Evolutionary conservation across 768 basidiomycete genomes (phyloP), one percentile per base, ranked within the genome.

Genomic region (Tulasnella sp.): DNA sequence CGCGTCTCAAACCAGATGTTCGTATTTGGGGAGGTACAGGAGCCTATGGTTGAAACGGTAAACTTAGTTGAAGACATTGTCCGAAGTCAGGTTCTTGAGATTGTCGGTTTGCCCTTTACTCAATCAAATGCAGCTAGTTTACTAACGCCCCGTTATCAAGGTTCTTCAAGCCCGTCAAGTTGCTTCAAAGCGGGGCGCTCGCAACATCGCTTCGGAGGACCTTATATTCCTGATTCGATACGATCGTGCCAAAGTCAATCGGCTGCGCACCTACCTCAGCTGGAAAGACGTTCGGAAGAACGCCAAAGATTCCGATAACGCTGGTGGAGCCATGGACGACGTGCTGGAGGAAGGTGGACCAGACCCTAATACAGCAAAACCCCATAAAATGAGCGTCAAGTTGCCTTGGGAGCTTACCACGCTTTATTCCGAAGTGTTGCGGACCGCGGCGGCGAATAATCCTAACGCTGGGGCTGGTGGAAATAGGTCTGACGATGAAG

Each of bases 261-360:
- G 93, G 41, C 74, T 98, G 27, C 73, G 90, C 32, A 94, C 89
- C 8, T 98, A 96, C 66, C 77, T 98, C 21, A 89, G 87, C 0
- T 98, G 93, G 93, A 96, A 94, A 65, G 93, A 96, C 62, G 93
- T 97, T 15, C 79, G 93, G 12, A 96, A 94, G 65, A 87, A 90
- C 59, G 90, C 90, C 4, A 94, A 94, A 67, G 89, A 96, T 64
- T 81, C 83, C 21, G 86, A 83, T 39, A 88, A 84, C 8, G 86
- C 84, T 58, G 86, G 80, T 2, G 86, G 76, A 17, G 86, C 79
- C 5, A 84, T 86, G 2, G 88, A 90, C 66, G 91, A 90, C 65
- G 81, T 75, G 1, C 69, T 87, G 6, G 90, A 92, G 62, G 91
- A 93, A 52, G 83, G 84, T 14, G 80, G 82, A 12, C 88, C 35